These are phyloP conservation scores for Chlorokybus atmophyticus DNA, from an alignment of 139 green algal species.

Conservation along the genomic window DNA sequence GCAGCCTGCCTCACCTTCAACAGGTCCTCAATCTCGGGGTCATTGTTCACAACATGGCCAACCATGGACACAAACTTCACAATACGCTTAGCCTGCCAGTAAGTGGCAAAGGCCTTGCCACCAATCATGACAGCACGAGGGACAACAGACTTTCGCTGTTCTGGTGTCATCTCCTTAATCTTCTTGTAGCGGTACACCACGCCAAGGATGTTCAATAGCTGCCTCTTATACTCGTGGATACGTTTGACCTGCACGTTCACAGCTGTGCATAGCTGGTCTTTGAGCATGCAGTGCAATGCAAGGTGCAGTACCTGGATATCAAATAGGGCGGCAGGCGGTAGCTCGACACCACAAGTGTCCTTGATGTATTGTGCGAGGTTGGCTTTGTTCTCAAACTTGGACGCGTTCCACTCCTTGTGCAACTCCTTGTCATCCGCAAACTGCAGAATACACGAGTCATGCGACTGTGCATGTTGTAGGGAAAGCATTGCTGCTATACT, in stretches of 20 bases:
- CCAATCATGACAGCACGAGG: slow-evolving; percentile 69
- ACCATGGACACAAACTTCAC: slow-evolving; percentile 67
- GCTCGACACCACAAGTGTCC: slow-evolving; percentile 49
- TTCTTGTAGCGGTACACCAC: slow-evolving; percentile 73
- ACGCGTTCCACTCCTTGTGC: slow-evolving; percentile 59
- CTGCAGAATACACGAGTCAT: slow-evolving; percentile 7
- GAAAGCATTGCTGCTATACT: no score
- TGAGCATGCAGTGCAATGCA: not conserved
- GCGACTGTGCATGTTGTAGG: no score
- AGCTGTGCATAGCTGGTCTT: not conserved
- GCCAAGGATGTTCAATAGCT: slow-evolving; percentile 72
- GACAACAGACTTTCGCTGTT: slow-evolving; percentile 50
- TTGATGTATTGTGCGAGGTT: slow-evolving; percentile 58
- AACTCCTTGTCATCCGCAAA: slow-evolving; percentile 66
- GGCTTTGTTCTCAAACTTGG: slow-evolving; percentile 77
- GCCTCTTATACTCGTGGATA: slow-evolving; percentile 89
- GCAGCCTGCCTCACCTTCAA: slow-evolving; percentile 65
- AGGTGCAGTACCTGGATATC: slow-evolving; percentile 76
- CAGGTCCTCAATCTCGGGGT: slow-evolving; percentile 68
- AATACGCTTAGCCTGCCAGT: slow-evolving; percentile 97
- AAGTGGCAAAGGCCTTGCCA: slow-evolving; percentile 82
- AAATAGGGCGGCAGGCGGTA: slow-evolving; percentile 54
- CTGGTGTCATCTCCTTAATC: slow-evolving; percentile 75
- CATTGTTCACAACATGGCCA: slow-evolving; percentile 68
- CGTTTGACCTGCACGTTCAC: slow-evolving; percentile 75